Evolutionary conservation across 176 grass and related monocot genomes (phyloP), one percentile per base, ranked within the genome.

Genomic region (Areca catechu): DNA sequence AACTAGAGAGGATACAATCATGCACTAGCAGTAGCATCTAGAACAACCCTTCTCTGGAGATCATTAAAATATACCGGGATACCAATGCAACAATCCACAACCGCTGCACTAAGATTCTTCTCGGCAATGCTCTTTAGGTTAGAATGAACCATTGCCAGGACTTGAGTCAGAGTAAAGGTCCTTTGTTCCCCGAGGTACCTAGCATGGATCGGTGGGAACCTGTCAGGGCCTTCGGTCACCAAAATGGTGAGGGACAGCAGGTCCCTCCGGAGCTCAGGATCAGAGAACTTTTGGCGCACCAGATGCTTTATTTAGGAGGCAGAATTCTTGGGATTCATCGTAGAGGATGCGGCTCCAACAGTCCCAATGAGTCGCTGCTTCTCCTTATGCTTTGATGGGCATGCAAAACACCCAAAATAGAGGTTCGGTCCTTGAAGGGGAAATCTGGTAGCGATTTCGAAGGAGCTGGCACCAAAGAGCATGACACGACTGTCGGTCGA

Each of bases 351-450:
- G 12, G 80, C 86, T 1, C 86, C 86, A 0, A 82, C 80, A 0
- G 83, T 83, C 43, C 91, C 91, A 27, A 96, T 81, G 66, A 72
- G 86, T 0, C 90, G 83, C 64, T 96, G 91, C 80, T 96, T 96
- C 53, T 90, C 91, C n/a, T n/a, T n/a, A n/a, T n/a, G n/a, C n/a
- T n/a, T n/a, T n/a, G n/a, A n/a, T n/a, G n/a, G n/a, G n/a, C n/a
- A n/a, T n/a, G n/a, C n/a, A n/a, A n/a, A n/a, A n/a, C n/a, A n/a
- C n/a, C n/a, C n/a, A n/a, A n/a, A n/a, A n/a, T n/a, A n/a, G n/a
- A n/a, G n/a, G n/a, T n/a, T n/a, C n/a, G n/a, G n/a, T n/a, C n/a
- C n/a, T n/a, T n/a, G n/a, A n/a, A n/a, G n/a, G n/a, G n/a, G n/a
- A n/a, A n/a, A n/a, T n/a, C n/a, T n/a, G n/a, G n/a, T n/a, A n/a